These are phyloP conservation scores for Ogataea chonburiensis DNA, from an alignment of 805 yeast genomes.

Conservation along the genomic window DNA sequence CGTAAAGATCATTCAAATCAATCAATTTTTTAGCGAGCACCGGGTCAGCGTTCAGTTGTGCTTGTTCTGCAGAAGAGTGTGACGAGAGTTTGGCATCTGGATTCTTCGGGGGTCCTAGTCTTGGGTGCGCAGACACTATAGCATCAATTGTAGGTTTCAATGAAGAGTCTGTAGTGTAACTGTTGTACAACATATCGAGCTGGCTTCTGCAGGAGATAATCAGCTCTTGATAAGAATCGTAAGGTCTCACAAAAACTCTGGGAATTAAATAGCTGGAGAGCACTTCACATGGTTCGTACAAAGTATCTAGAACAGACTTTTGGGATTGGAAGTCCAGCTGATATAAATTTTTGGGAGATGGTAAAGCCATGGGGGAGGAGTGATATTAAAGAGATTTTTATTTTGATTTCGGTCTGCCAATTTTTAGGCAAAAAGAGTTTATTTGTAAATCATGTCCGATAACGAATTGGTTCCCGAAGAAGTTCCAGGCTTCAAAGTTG, in stretches of 20 bases:
- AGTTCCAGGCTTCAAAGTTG: constrained; percentile 61
- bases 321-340: constrained; percentile 30
- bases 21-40: constrained; percentile 51
- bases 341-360: constrained; percentile 30
- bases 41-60: constrained; percentile 50
- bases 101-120: constrained; percentile 65
- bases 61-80: constrained; percentile 73
- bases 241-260: constrained; percentile 22
- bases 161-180: constrained; percentile 2
- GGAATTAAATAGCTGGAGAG: constrained; percentile 37
- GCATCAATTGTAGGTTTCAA: constrained; percentile 26
- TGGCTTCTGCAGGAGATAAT: constrained; percentile 20
- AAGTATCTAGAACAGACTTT: constrained; percentile 45
- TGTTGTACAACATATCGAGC: constrained; percentile 3
- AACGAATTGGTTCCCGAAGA: constrained; percentile 58
- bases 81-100: constrained; percentile 45
- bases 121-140: constrained; percentile 89
- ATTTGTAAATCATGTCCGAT: constrained; percentile 35
- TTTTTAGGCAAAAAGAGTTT: neutral
- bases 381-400: neutral
- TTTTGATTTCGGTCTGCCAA: too few relatives aligned
- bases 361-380: constrained; percentile 25
- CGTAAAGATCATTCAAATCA: constrained; percentile 52
- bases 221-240: constrained; percentile 30
- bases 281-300: constrained; percentile 66